phyloP scores from a whole-genome alignment of 2,329 filamentous ascomycete genomes.

The Fusarium humuli region DNA sequence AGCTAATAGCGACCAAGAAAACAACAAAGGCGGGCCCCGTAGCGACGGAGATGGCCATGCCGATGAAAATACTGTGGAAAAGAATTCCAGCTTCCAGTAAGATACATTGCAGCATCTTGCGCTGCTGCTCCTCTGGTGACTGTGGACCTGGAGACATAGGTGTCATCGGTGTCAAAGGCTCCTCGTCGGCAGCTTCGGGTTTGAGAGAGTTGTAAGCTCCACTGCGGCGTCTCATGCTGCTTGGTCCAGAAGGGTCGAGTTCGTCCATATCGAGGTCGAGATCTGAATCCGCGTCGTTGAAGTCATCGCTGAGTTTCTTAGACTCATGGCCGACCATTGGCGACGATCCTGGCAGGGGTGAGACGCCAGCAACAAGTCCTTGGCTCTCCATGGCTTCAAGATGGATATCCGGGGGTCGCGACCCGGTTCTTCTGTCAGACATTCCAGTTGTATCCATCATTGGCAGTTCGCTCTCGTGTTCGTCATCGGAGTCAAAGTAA shows the following conservation, averaged over 20 bases:
- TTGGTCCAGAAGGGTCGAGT: conserved; percentile 59
- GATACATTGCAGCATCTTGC: conserved; percentile 80
- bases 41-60: conserved; percentile 85
- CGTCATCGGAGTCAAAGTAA: conserved; percentile 63
- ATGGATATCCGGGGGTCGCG: conserved; percentile 62
- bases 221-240: conserved; percentile 41
- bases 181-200: conserved; percentile 40
- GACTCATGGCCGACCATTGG: conserved; percentile 49
- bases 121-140: conserved; percentile 69
- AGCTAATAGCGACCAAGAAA: conserved; percentile 82
- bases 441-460: conserved; percentile 49
- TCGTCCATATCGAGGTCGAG: conserved; percentile 72
- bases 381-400: conserved; percentile 65
- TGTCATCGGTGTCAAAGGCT: conserved; percentile 45
- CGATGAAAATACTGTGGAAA: conserved; percentile 88
- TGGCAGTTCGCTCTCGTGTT: conserved; percentile 50
- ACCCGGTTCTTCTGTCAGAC: conserved; percentile 53
- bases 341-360: conserved; percentile 67
- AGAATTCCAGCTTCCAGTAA: conserved; percentile 86
- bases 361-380: conserved; percentile 68
- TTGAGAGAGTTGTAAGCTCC: conserved; percentile 51
- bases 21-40: conserved; percentile 83
- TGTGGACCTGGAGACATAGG: conserved; percentile 46
- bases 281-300: conserved; percentile 64
- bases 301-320: conserved; percentile 49